Conservation (phyloP, 139 green algal species). For the Parachlorella kessleri region DNA sequence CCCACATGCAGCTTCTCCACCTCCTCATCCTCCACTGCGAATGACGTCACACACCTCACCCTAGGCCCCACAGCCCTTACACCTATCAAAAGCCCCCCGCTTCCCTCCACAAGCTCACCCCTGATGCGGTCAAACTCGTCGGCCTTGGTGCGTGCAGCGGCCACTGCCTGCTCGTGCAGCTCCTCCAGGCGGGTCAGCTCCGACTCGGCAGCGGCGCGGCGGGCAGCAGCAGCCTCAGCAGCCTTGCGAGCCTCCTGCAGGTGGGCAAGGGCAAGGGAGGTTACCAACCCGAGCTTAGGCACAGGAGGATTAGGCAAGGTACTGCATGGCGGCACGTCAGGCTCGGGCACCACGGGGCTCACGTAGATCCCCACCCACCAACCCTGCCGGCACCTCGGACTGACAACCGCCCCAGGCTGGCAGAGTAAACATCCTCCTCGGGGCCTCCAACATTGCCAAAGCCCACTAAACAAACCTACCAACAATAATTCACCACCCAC, state of each 20-base stretch:
- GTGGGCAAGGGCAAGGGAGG: background rate
- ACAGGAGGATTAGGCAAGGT: no score
- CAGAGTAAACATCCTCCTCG: no score
- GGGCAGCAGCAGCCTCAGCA: background rate
- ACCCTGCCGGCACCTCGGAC: no score
- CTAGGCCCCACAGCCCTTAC: background rate
- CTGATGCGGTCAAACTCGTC: constrained; percentile 10
- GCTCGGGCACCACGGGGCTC: no score
- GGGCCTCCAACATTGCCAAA: no score
- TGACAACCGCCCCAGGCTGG: no score
- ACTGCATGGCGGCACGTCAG: no score
- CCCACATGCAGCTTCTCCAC: background rate
- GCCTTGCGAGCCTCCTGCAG: background rate
- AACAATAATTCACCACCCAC: no score
- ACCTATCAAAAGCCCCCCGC: no score
- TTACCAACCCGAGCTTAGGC: no score
- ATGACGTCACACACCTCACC: background rate
- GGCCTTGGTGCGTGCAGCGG: background rate
- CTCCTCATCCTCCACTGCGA: background rate
- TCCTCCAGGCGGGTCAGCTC: constrained; percentile 9
- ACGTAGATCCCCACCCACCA: no score
- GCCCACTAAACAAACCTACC: no score
- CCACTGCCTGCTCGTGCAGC: background rate
- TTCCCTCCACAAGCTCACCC: background rate
- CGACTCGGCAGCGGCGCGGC: background rate